A percentile compares a stretch with the other conserved stretches of the same genome.
Conservation (phyloP, 1,139 yeast species). For the Saccharomyces hybrid region DNA sequence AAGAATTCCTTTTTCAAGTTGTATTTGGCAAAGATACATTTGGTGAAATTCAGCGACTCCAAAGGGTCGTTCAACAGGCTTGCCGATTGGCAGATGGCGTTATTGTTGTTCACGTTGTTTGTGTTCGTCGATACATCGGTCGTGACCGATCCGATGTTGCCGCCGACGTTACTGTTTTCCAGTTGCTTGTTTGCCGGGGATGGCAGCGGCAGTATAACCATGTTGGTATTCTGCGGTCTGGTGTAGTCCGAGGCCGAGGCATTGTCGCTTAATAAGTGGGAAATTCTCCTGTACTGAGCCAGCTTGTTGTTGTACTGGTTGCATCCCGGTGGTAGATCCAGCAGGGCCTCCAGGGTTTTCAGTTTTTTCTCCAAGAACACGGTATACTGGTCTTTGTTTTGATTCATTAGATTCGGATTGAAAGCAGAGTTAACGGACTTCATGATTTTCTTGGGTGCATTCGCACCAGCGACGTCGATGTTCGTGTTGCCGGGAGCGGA, state of each 20-base stretch:
- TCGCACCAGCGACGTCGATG: not conserved
- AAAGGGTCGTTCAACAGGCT: constrained; percentile 29
- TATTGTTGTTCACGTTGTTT: constrained; percentile 10
- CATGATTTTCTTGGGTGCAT: constrained; percentile 1
- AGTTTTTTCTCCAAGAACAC: constrained; percentile 45
- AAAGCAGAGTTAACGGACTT: constrained; percentile 8
- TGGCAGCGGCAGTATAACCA: constrained; percentile 2
- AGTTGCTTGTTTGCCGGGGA: not conserved
- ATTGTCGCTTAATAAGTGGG: constrained; percentile 32
- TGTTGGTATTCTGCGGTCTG: not conserved
- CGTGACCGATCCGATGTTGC: not conserved
- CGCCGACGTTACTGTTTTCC: not conserved
- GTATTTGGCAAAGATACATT: constrained; percentile 38
- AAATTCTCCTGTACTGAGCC: constrained; percentile 37
- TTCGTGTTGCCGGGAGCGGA: not conserved
- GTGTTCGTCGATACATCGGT: not conserved
- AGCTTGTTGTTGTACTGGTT: constrained; percentile 28
- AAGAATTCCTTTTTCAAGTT: constrained; percentile 36
- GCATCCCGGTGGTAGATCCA: constrained; percentile 31
- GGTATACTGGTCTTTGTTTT: constrained; percentile 44
- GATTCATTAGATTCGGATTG: constrained; percentile 1
- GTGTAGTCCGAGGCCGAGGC: not conserved
- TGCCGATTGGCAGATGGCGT: constrained; percentile 10
- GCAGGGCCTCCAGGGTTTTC: constrained; percentile 39
- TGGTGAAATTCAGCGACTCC: constrained; percentile 35